Conservation (phyloP, 768 basidiomycete species). For the Dacryopinax spathularia region DNA sequence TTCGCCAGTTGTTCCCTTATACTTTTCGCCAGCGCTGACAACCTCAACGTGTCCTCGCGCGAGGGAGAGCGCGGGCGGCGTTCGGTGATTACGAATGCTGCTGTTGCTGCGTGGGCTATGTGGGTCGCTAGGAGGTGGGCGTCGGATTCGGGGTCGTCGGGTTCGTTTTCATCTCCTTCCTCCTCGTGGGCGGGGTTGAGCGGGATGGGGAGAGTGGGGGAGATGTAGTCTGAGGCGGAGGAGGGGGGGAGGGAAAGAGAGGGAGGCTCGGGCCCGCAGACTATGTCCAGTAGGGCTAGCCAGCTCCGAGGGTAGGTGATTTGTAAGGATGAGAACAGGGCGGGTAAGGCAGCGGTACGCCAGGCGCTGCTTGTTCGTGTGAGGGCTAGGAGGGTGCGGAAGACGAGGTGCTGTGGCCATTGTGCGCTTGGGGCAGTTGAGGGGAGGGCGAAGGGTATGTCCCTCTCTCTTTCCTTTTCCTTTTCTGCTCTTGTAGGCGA, state of each 20-base stretch:
- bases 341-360: slow-evolving; percentile 5
- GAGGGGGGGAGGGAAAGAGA: not conserved
- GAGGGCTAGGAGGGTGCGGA: slow-evolving; percentile 10
- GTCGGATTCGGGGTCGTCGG: slow-evolving; percentile 3
- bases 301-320: slow-evolving; percentile 4
- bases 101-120: not conserved
- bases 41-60: not conserved
- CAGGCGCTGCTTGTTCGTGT: not conserved
- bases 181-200: not conserved
- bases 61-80: not conserved
- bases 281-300: not conserved
- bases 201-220: slow-evolving; percentile 1
- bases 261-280: slow-evolving; percentile 3
- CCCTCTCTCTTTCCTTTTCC: not conserved
- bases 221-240: not conserved
- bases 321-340: not conserved
- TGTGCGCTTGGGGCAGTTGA: slow-evolving; percentile 9
- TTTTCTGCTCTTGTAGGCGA: too few relatives aligned
- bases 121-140: not conserved
- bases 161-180: not conserved
- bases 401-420: slow-evolving; percentile 11
- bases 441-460: not conserved
- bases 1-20: slow-evolving; percentile 6
- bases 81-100: not conserved
- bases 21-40: not conserved